Base-by-base conservation (phyloP, 352 stramenopile genomes). In the Poterioochromonas sp. region DNA sequence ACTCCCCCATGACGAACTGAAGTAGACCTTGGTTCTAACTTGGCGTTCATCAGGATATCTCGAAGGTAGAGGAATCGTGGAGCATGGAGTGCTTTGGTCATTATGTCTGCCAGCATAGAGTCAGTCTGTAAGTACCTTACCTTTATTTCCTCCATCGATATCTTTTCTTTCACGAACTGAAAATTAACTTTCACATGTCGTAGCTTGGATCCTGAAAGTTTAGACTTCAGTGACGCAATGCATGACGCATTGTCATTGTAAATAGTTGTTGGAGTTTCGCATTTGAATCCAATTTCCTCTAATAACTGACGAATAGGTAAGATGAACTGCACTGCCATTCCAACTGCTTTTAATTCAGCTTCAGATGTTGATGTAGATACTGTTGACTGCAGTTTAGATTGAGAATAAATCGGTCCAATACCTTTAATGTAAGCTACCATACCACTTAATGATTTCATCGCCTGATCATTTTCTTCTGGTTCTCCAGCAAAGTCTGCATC, bases 301-400 rank as follows among this genome's bases (percentile, higher is more conserved):
- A 65, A 65, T 32, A 65, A 65, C n/a, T 11, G n/a, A 35, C 54
- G 8, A 65, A 65, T 65, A 65, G 8, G 8, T 35, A 65, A 35
- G n/a, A 11, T 35, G n/a, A 35, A 65, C n/a, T 65, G 54, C 8
- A 32, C 54, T 35, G 54, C 54, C n/a, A 35, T 65, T 35, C 8
- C 8, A 65, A 32, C n/a, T 35, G 54, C 54, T 65, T 65, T 65
- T 35, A 35, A 65, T 65, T 65, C 54, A 65, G 54, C 54, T 65
- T 65, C 54, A 65, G 54, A 11, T 65, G 54, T 65, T 65, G 54
- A 65, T 65, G n/a, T 35, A 35, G 54, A 65, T 65, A 65, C n/a
- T 35, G 54, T 65, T 65, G 8, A 35, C 54, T 65, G 8, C n/a
- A 65, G n/a, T 65, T 11, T 35, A 35, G 54, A 11, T 65, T 11